phyloP scores from a whole-genome alignment of 2,329 filamentous ascomycete species.

The Aureobasidium melanogenum region DNA sequence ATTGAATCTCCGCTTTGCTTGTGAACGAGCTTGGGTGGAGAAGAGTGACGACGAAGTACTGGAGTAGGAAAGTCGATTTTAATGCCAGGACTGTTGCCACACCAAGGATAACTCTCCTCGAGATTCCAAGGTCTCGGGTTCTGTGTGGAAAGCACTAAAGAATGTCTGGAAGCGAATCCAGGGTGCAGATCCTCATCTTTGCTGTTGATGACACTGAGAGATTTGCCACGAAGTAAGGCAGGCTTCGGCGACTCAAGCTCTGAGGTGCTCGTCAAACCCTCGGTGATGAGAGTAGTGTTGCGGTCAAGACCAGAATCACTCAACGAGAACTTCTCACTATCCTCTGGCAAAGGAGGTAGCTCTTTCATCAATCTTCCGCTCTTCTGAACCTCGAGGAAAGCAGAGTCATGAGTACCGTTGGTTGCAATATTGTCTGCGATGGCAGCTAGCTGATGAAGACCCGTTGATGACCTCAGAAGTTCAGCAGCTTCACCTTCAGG shows the following conservation, averaged over 20 bases:
- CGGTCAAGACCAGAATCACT: slow-evolving; percentile 6
- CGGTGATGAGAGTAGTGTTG: slow-evolving; percentile 3
- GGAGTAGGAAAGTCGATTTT: slow-evolving; percentile 30
- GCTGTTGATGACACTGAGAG: slow-evolving; percentile 11
- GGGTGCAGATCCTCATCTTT: neutral
- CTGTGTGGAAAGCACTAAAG: slow-evolving; percentile 25
- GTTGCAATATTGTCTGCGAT: slow-evolving; percentile 29
- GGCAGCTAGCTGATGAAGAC: slow-evolving; percentile 29
- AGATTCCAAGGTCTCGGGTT: slow-evolving; percentile 39
- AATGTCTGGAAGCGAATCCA: slow-evolving; percentile 18
- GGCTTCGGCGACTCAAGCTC: slow-evolving; percentile 11
- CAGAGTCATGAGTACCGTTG: slow-evolving; percentile 29
- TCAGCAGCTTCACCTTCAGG: slow-evolving; percentile 17
- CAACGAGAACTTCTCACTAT: slow-evolving; percentile 11
- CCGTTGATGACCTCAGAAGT: slow-evolving; percentile 25
- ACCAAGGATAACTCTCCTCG: slow-evolving; percentile 40
- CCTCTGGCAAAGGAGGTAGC: slow-evolving; percentile 26
- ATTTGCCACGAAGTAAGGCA: slow-evolving; percentile 21
- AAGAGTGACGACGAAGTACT: slow-evolving; percentile 23
- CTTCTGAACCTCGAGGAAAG: slow-evolving; percentile 14
- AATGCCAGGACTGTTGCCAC: slow-evolving; percentile 27
- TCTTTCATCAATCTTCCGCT: slow-evolving; percentile 25
- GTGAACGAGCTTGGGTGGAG: slow-evolving; percentile 21
- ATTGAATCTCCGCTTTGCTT: slow-evolving; percentile 5
- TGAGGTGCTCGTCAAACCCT: neutral